Base-by-base conservation (phyloP, 208 protist species). In the Blastocrithidia nonstop region DNA sequence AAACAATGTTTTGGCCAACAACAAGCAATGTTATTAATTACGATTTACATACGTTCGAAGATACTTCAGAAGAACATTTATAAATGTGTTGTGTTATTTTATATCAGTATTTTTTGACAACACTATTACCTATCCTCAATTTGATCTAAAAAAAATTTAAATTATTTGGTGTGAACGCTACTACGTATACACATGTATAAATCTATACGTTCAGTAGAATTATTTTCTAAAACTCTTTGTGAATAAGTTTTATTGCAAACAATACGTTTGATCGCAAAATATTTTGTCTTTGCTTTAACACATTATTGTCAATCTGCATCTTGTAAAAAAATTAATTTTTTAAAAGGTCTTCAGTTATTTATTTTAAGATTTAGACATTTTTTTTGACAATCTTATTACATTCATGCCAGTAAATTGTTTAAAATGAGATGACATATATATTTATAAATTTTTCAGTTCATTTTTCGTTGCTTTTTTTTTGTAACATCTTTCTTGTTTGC, bases 81-180 rank as follows among this genome's bases (percentile, higher is more conserved):
- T 15, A 40, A 5, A 6, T 6, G 8, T 6, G 37, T 6, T 6
- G 6, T 44, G 9, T 20, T 45, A 26, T 33, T 16, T 45, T 19
- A 19, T 47, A 52, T 47, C 16, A 25, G 24, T 41, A 4, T 49
- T 40, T 5, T 49, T 40, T n/a, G 44, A 27, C n/a, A 47, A 47
- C 11, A 16, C n/a, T 46, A 15, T 46, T 43, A 15, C 38, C 19
- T 46, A 22, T 5, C 17, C 6, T 29, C 15, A 40, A 13, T 28
- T 35, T 39, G 28, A 8, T 46, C n/a, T 37, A 16, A n/a, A 9
- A 40, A 13, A 40, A 35, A 9, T 46, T 6, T n/a, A 37, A 6
- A 29, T 36, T n/a, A n/a, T n/a, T n/a, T n/a, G n/a, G n/a, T n/a
- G n/a, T n/a, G n/a, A n/a, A n/a, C n/a, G n/a, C n/a, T n/a, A n/a